phyloP scores from a whole-genome alignment of 2,329 filamentous ascomycete species.

The Diaporthe nobilis region DNA sequence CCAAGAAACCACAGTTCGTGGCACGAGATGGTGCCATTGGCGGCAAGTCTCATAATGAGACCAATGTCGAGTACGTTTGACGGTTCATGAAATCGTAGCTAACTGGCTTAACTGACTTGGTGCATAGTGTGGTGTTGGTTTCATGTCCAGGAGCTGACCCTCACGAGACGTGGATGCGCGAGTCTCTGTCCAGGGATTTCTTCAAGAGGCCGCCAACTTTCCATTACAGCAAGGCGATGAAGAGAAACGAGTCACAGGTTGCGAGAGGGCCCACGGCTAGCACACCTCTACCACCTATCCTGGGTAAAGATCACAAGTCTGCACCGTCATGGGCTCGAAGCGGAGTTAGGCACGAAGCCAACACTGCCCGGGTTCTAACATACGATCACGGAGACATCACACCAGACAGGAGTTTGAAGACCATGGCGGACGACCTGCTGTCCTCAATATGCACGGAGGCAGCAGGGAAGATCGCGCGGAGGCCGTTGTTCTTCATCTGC shows the following conservation, averaged over 20 bases:
- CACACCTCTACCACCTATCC: neutral
- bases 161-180: slow-evolving; percentile 63
- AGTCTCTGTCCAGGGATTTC: slow-evolving; percentile 60
- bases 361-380: slow-evolving; percentile 60
- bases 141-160: slow-evolving; percentile 64
- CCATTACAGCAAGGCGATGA: slow-evolving; percentile 44
- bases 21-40: slow-evolving; percentile 51
- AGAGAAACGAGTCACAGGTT: neutral
- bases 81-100: no score
- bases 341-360: slow-evolving; percentile 62
- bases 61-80: slow-evolving; percentile 56
- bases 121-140: slow-evolving; percentile 57
- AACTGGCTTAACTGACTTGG: neutral
- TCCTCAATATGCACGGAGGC: slow-evolving; percentile 51
- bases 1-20: neutral
- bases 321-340: slow-evolving; percentile 62
- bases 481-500: slow-evolving; percentile 69
- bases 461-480: slow-evolving; percentile 43
- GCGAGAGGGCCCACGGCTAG: neutral
- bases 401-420: slow-evolving; percentile 56
- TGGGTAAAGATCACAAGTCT: slow-evolving; percentile 46
- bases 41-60: slow-evolving; percentile 59
- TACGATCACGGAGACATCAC: slow-evolving; percentile 59
- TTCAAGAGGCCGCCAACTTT: slow-evolving; percentile 50
- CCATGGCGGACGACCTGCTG: slow-evolving; percentile 60